Evolutionary conservation across 192 early-diverging fungal genomes (phyloP).

Genomic region (Neocallimastix lanati): DNA sequence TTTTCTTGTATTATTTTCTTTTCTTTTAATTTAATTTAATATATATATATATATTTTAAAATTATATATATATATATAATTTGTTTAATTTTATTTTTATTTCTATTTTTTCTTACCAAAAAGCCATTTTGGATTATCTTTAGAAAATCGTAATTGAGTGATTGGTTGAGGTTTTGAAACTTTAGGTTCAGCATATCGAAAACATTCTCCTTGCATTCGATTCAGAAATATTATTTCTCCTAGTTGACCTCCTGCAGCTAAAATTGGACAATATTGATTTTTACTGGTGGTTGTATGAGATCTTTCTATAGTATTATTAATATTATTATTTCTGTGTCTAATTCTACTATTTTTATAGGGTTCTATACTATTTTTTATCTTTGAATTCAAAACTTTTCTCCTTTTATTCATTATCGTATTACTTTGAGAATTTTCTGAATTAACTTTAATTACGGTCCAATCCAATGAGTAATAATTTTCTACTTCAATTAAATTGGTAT

Average conservation of each 20-base stretch:
- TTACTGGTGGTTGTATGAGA: not conserved
- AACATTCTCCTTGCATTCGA: not conserved
- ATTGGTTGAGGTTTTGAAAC: not conserved
- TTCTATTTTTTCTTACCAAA: not conserved
- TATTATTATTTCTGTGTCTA: no score
- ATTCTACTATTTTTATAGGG: no score
- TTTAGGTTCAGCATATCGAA: not conserved
- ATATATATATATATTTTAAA: no score
- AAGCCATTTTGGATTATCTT: not conserved
- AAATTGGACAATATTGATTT: not conserved
- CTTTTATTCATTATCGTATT: not conserved
- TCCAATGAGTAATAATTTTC: not conserved
- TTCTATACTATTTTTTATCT: not conserved
- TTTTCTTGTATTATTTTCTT: no score
- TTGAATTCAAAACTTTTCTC: no score
- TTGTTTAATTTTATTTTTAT: no score
- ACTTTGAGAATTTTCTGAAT: not conserved
- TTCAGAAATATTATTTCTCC: not conserved
- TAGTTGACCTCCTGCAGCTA: not conserved
- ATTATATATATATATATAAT: no score
- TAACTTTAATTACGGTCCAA: not conserved
- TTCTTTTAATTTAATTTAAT: no score
- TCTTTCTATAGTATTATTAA: no score
- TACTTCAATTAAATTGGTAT: not conserved
- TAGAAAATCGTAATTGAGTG: not conserved